Base-by-base conservation (phyloP, 305 asterid genomes). In the Nicotiana rustica region DNA sequence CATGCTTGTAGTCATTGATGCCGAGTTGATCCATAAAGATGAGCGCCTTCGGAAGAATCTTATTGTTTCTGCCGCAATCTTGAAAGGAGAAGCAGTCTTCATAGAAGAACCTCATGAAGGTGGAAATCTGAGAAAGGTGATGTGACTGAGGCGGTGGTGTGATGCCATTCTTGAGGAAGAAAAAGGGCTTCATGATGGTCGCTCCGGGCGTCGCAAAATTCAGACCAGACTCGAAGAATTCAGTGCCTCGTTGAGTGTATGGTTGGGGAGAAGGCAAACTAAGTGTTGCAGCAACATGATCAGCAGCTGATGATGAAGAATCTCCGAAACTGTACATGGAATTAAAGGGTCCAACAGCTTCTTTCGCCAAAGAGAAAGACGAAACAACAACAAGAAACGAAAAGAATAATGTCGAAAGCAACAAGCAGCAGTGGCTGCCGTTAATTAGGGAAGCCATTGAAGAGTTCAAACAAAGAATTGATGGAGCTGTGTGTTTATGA, bases 101-200 rank as follows among this genome's bases (percentile, higher is more conserved):
- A 36, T 67, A 36, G 21, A 67, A 67, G 29, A 35, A 67, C 14
- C 8, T 35, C 25, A 67, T 67, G 55, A 67, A 67, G 14, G 29
- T 67, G 12, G n/a, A 21, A 67, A 67, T 67, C 71, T 66, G 38
- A 2, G 52, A 33, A 6, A 17, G 29, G 25, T 35, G 52, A 17
- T 67, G 76, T 14, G 76, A 67, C 3, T 35, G 52, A 0, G 29
- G 52, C 7, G 76, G 55, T 0, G 76, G 29, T 35, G 52, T 0
- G 52, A 67, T 67, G 2, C 76, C 76, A 67, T 67, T 67, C 15
- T 67, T 67, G 76, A 35, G 6, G 55, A 67, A 67, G 76, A 67
- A 67, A 67, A 67, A 3, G 21, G 52, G 25, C 3, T 8, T 67
- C 76, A 17, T 67, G 52, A 67, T 17, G 14, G 76, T 67, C 0